A percentile compares a stretch with the other conserved stretches of the same genome.
Evolutionary conservation across 1,139 yeast genomes (phyloP).

Genomic region (Pichia sp.): DNA sequence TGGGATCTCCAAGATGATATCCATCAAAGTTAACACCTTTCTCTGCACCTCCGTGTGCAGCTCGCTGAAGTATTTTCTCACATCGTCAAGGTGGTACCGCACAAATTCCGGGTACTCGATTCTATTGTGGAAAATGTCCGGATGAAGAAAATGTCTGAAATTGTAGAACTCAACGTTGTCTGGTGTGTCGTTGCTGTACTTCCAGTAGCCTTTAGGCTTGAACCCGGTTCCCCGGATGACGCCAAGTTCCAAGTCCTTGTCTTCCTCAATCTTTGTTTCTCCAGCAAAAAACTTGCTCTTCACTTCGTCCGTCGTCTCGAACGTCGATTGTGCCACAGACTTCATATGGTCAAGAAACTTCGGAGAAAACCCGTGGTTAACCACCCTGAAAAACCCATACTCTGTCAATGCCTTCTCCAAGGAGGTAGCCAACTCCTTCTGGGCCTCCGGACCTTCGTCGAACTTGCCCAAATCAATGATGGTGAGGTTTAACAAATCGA

Average conservation of each 20-base stretch:
- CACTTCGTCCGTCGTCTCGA: conserved; percentile 40
- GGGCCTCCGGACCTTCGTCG: conserved; percentile 32
- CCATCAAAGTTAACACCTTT: conserved; percentile 37
- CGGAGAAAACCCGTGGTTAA: conserved; percentile 36
- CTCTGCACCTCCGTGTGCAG: conserved; percentile 37
- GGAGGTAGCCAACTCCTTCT: conserved; percentile 33
- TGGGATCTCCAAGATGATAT: conserved; percentile 39
- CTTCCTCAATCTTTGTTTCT: conserved; percentile 29
- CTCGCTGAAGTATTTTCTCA: conserved; percentile 36
- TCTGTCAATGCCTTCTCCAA: conserved; percentile 39
- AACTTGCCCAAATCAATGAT: conserved; percentile 36
- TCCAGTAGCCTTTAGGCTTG: conserved; percentile 46
- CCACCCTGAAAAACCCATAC: conserved; percentile 43
- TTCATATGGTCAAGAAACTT: conserved; percentile 34
- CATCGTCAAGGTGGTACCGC: conserved; percentile 35
- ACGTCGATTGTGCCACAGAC: conserved; percentile 34
- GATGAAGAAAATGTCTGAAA: conserved; percentile 36
- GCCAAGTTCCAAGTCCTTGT: conserved; percentile 32
- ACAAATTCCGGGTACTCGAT: conserved; percentile 39
- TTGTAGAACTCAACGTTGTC: conserved; percentile 43
- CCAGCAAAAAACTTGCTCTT: conserved; percentile 41
- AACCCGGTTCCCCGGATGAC: conserved; percentile 46
- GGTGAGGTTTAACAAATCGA: conserved; percentile 36
- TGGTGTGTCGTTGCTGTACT: conserved; percentile 39
- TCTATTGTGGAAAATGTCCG: conserved; percentile 26